Percentiles rank a stretch among this genome's conserved stretches.
Evolutionary conservation across 768 basidiomycete species (phyloP).

Genomic region (Termitomyces sp.): DNA sequence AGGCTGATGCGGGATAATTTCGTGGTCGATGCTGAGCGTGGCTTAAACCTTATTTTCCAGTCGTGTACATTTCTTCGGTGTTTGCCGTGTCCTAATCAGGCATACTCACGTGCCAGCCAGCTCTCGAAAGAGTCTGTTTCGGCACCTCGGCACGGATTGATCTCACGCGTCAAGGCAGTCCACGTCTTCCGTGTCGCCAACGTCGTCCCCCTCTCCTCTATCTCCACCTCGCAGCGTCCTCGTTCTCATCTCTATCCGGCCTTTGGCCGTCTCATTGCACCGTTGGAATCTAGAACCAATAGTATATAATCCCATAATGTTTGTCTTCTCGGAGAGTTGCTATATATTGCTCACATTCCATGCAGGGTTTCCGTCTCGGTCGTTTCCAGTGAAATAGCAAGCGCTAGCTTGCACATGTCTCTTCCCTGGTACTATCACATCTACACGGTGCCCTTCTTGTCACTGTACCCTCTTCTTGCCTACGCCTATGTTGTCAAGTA

Average conservation of each 20-base stretch:
- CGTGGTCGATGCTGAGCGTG: slow-evolving; percentile 22
- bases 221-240: not conserved
- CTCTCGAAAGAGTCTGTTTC: not conserved
- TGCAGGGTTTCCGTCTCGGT: slow-evolving; percentile 51
- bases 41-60: slow-evolving; percentile 36
- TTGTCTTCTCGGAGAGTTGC: slow-evolving; percentile 4
- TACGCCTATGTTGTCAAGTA: slow-evolving; percentile 93
- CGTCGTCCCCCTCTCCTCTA: not conserved
- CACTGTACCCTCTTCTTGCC: slow-evolving; percentile 77
- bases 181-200: slow-evolving; percentile 6
- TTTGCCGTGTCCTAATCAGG: slow-evolving; percentile 17
- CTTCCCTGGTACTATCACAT: slow-evolving; percentile 71
- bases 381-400: slow-evolving; percentile 64
- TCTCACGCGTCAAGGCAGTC: slow-evolving; percentile 4
- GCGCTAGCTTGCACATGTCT: slow-evolving; percentile 63
- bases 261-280: not conserved
- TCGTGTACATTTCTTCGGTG: slow-evolving; percentile 26
- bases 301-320: slow-evolving; percentile 18
- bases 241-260: slow-evolving; percentile 2
- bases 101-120: not conserved
- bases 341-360: slow-evolving; percentile 4
- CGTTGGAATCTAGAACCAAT: not conserved
- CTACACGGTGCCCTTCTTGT: slow-evolving; percentile 77
- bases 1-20: slow-evolving; percentile 26
- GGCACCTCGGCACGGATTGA: slow-evolving; percentile 13